phyloP scores from a whole-genome alignment of 345 rosid genomes.

The Hibiscus tridactylites region DNA sequence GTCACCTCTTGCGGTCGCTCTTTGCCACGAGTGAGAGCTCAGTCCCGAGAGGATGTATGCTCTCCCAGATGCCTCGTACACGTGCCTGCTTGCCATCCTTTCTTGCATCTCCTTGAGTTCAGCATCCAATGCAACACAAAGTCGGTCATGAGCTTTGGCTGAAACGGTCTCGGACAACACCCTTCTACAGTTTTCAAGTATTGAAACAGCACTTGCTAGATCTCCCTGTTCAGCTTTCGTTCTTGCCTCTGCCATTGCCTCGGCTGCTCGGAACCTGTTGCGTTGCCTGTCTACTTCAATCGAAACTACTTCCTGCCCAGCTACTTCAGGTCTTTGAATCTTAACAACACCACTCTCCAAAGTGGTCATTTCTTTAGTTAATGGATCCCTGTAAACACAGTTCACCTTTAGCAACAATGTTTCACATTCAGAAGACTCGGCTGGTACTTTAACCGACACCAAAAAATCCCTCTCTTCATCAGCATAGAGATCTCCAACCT shows the following conservation, averaged over 20 bases:
- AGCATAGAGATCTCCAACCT: slow-evolving; percentile 87
- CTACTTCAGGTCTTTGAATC: slow-evolving; percentile 53
- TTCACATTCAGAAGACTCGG: slow-evolving; percentile 32
- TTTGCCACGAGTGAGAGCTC: slow-evolving; percentile 98
- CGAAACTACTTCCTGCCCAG: slow-evolving; percentile 44
- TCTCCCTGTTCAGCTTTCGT: slow-evolving; percentile 73
- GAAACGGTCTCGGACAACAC: slow-evolving; percentile 57
- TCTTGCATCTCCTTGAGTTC: slow-evolving; percentile 99
- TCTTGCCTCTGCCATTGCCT: slow-evolving; percentile 80
- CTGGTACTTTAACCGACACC: slow-evolving; percentile 68
- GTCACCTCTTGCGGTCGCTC: slow-evolving; percentile 98
- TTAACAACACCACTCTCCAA: slow-evolving; percentile 44
- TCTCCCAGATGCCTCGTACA: slow-evolving; percentile 88
- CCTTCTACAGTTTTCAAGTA: slow-evolving; percentile 58
- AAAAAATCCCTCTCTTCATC: slow-evolving; percentile 94
- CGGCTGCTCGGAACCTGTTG: slow-evolving; percentile 82
- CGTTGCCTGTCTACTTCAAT: slow-evolving; percentile 93
- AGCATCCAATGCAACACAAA: slow-evolving; percentile 67
- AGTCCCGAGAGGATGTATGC: slow-evolving; percentile 95
- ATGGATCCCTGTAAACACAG: slow-evolving; percentile 73
- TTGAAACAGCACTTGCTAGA: slow-evolving; percentile 55
- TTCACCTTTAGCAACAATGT: slow-evolving; percentile 61
- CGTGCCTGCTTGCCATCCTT: slow-evolving; percentile 90
- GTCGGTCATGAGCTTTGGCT: slow-evolving; percentile 61
- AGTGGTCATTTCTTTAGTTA: slow-evolving; percentile 53